Conservation (phyloP, 2,329 filamentous ascomycete species). For the Leptographium wingfieldii region DNA sequence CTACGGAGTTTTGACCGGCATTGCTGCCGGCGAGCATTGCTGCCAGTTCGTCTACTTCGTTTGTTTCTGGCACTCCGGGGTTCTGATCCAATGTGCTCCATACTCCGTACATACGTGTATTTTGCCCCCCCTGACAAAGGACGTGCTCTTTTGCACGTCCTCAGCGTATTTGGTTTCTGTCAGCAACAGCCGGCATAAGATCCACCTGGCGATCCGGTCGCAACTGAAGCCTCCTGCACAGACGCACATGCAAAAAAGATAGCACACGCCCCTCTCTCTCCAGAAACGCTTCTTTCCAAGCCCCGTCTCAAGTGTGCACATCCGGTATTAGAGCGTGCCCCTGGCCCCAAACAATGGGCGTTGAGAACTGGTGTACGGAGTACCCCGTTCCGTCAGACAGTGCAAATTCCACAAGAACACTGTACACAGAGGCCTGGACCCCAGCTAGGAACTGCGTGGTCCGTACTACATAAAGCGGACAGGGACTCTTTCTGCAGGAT, state of each 20-base stretch:
- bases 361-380: constrained; percentile 16
- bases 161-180: neutral
- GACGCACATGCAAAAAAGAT: constrained; percentile 6
- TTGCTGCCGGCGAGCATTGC: no score
- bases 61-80: no score
- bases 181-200: constrained; percentile 29
- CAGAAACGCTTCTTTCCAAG: constrained; percentile 5
- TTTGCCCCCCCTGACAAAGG: no score
- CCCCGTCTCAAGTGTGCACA: constrained; percentile 9
- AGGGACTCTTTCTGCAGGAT: no score
- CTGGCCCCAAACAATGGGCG: constrained; percentile 22
- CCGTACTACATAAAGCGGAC: neutral
- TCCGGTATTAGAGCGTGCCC: neutral
- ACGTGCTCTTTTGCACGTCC: neutral
- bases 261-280: constrained; percentile 14
- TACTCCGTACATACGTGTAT: no score
- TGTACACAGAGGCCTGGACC: no score
- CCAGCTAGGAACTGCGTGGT: neutral
- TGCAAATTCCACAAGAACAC: no score
- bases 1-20: no score
- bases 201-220: constrained; percentile 34
- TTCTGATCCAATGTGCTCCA: no score
- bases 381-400: neutral
- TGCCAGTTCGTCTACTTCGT: no score
- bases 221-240: constrained; percentile 18